Base-by-base conservation (phyloP, 2,329 filamentous ascomycete species). In the Fusarium acutatum region DNA sequence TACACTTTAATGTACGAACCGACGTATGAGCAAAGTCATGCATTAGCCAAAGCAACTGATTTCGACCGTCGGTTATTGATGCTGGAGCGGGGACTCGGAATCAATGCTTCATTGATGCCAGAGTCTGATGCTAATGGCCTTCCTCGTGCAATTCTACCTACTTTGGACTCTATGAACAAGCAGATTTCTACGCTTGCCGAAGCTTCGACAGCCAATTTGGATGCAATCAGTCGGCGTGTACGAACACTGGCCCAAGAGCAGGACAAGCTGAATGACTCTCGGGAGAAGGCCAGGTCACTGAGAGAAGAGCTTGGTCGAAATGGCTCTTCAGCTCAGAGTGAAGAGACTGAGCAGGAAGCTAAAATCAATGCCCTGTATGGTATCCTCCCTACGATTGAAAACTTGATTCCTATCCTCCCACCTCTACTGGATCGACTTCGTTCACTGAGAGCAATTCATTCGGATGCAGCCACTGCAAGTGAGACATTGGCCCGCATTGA, bases 321-420 rank as follows among this genome's bases (percentile, higher is more conserved):
- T 24, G 84, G 80, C 14, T 80, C 84, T 7, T 75, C 83, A 3
- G 79, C 83, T 9, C 83, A 86, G 26, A 77, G 79, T 14, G 81
- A 88, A 64, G 86, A 92, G 72, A 84, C 87, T 14, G 94, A 97
- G 76, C 93, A 97, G 77, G 88, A 91, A 44, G 88, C 93, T 60
- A 97, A 97, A 81, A 93, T 99, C 80, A 96, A 97, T 74, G 94
- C 95, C 4, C 88, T 99, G 10, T 98, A 98, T 82, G 93, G 93
- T 3, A 94, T 94, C 7, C 85, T 99, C 22, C 92, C 95, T 3
- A 96, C 94, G 0, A 96, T 99, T 66, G 95, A 97, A 82, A 93
- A 88, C 64, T 87, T 99, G 13, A 89, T 94, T 11, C 96, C 96
- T 2, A 87, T 97, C 24, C 87, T 99, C 8, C 96, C 96, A 3